Conservation (phyloP, 495 filamentous ascomycete genomes). For the Aspergillus leporis region DNA sequence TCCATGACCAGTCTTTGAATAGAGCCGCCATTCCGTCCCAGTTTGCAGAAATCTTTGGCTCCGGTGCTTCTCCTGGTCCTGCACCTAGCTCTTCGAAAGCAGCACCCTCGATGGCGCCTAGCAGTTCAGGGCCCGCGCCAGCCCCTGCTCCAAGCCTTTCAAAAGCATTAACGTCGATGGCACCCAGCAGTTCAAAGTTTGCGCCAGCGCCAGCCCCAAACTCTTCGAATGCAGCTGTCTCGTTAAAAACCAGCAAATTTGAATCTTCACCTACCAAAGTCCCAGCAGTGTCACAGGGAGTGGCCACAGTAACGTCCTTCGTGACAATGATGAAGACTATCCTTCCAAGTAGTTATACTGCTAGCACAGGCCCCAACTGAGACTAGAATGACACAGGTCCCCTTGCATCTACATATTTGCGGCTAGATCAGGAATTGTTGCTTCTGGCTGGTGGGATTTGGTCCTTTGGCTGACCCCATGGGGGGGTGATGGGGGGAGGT, state of each 20-base stretch:
- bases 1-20: constrained; percentile 36
- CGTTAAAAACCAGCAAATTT: neutral
- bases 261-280: neutral
- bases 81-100: neutral
- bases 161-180: no score
- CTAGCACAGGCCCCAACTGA: neutral
- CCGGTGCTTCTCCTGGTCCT: neutral
- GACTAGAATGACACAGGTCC: neutral
- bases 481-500: no score
- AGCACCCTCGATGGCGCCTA: neutral
- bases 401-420: constrained; percentile 14
- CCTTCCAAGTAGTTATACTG: constrained; percentile 8
- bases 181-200: neutral
- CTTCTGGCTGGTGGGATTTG: neutral
- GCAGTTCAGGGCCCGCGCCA: neutral
- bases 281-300: neutral
- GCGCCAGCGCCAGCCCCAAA: neutral
- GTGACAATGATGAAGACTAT: constrained; percentile 26
- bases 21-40: constrained; percentile 39
- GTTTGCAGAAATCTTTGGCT: constrained; percentile 27
- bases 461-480: no score
- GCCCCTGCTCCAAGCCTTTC: neutral
- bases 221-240: neutral
- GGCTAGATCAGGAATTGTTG: neutral
- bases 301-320: constrained; percentile 19